Base-by-base conservation (phyloP, 2,329 filamentous ascomycete genomes). In the Didymella glomerata region DNA sequence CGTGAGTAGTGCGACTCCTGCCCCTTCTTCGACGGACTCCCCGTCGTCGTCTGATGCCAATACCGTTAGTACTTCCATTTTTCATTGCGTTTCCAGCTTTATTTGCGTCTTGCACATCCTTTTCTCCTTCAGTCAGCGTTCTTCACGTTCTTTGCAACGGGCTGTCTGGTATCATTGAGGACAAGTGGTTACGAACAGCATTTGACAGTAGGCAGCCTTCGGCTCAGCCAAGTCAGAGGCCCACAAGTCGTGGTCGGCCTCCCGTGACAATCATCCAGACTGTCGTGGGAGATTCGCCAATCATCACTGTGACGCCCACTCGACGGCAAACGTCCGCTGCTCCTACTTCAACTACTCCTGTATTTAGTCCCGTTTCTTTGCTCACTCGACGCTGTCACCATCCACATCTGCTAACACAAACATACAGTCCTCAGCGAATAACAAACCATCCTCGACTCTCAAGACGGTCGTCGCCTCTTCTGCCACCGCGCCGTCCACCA, bases 131-230 rank as follows among this genome's bases (percentile, higher is more conserved):
- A 40, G 8, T 47, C 28, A 48, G 42, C 36, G 30, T 50, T 61
- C 20, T 34, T 30, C 45, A 48, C 40, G 42, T 44, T 28, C 3
- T 48, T 27, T 7, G 27, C 4, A n/a, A 27, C 4, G 11, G 14
- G 22, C 9, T 8, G 13, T 25, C 16, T 44, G 41, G 22, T 27
- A n/a, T n/a, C 24, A 10, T n/a, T 16, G 38, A 41, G 20, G 14
- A 4, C 24, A n/a, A 22, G 3, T 13, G 10, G n/a, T 54, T 53
- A 30, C 34, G 56, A 54, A 56, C 53, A 41, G 55, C 66, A 58
- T 74, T 76, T 77, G 72, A 76, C 73, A 65, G 48, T 58, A 64
- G 69, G 61, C 63, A 77, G 76, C 71, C 72, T 57, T 64, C 71
- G 69, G 67, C 75, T 69, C 62, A 68, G 62, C 67, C 73, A 68